Conservation (phyloP, 345 rosid genomes). For the Kernera saxatilis region DNA sequence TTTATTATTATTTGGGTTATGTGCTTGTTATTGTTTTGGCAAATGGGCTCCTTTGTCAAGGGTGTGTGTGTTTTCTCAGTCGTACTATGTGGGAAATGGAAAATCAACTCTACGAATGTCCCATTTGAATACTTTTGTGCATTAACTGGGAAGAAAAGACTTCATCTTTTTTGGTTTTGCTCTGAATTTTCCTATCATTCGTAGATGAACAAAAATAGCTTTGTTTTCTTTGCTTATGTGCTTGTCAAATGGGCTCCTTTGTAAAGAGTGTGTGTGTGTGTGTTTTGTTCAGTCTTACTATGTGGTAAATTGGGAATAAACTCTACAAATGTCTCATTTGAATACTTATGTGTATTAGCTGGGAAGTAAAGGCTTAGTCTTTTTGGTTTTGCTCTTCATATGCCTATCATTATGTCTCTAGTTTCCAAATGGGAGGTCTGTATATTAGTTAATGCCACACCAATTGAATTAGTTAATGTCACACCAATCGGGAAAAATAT, state of each 20-base stretch:
- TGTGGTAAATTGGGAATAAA: neutral
- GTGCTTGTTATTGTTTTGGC: too few relatives aligned
- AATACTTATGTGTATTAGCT: neutral
- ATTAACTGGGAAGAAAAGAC: neutral
- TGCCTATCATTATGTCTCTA: neutral
- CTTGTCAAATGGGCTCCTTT: neutral
- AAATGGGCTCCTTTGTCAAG: too few relatives aligned
- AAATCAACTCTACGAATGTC: neutral
- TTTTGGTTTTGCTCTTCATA: neutral
- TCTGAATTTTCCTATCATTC: neutral
- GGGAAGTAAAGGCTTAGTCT: neutral
- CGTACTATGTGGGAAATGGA: neutral
- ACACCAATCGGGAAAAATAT: too few relatives aligned
- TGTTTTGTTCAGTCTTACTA: neutral
- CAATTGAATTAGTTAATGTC: too few relatives aligned
- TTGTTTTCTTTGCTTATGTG: neutral
- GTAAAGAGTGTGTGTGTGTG: neutral
- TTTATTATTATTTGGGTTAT: too few relatives aligned
- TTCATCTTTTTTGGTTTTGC: neutral
- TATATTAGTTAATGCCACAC: too few relatives aligned
- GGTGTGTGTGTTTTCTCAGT: too few relatives aligned
- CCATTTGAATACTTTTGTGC: neutral
- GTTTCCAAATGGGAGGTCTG: neutral
- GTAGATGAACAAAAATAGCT: neutral
- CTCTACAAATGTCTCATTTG: neutral